phyloP scores from a whole-genome alignment of 164 flowering plant genomes.

The Vitis rotundifolia region DNA sequence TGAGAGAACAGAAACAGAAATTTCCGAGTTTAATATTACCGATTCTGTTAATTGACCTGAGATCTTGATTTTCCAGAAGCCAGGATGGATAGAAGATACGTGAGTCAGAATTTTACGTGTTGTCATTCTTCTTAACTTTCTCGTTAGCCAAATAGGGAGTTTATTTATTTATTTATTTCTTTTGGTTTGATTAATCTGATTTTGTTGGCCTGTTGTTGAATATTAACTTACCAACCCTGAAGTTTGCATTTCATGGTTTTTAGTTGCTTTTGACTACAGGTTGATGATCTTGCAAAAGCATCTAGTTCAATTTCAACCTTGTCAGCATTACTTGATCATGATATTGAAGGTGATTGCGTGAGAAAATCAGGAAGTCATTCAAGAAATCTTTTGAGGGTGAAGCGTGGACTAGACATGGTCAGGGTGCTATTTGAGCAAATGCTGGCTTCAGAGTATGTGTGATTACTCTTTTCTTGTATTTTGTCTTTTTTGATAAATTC shows the following conservation, averaged over 20 bases:
- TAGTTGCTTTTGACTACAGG: conserved; percentile 38
- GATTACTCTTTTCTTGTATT: not conserved
- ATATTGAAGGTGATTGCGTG: conserved; percentile 56
- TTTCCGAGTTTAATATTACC: too few species aligned
- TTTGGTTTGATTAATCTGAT: not conserved
- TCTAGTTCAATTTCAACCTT: conserved; percentile 65
- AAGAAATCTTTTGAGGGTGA: conserved; percentile 84
- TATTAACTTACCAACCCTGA: not conserved
- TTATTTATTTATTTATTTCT: not conserved
- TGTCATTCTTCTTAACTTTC: not conserved
- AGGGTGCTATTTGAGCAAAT: conserved; percentile 84
- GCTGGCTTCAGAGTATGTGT: conserved; percentile 62
- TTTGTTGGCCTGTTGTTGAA: too few species aligned
- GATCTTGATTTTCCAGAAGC: too few species aligned
- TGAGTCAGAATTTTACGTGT: not conserved
- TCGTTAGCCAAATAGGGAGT: not conserved
- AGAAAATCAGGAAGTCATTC: conserved; percentile 81
- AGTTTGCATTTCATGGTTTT: not conserved
- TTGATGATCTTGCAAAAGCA: conserved; percentile 66
- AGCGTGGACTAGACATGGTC: conserved; percentile 95
- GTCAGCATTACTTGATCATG: conserved; percentile 55
- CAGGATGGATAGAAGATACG: too few species aligned
- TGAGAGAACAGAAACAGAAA: too few species aligned
- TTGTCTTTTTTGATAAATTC: not conserved
- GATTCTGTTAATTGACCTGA: too few species aligned